A percentile compares a stretch with the other conserved stretches of the same genome.
phyloP scores from a whole-genome alignment of 2,329 filamentous ascomycete species.

The Fusarium fujikuroi region DNA sequence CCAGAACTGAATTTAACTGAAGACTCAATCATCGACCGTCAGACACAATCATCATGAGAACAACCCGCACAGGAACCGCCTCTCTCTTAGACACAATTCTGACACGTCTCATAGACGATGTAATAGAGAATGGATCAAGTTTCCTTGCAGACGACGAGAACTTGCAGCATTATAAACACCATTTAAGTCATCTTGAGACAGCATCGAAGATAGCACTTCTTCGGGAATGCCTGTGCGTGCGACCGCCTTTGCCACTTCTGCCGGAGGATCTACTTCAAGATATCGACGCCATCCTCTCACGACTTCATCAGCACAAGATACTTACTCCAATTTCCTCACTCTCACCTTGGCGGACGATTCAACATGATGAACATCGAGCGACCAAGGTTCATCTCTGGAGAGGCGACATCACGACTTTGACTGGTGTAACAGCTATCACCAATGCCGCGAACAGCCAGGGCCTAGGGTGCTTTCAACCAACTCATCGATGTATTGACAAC shows the following conservation, averaged over 20 bases:
- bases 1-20: fast-evolving
- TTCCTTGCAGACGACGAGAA: not conserved
- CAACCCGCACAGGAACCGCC: not conserved
- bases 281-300: slow-evolving; percentile 23
- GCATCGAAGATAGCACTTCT: slow-evolving; percentile 23
- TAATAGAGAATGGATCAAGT: not conserved
- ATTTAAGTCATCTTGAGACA: slow-evolving; percentile 29
- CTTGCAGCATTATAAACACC: slow-evolving; percentile 21
- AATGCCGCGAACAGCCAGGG: slow-evolving; percentile 39
- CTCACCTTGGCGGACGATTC: not conserved
- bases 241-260: slow-evolving; percentile 12
- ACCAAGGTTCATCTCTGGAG: slow-evolving; percentile 24
- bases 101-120: slow-evolving; percentile 18
- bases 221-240: slow-evolving; percentile 28
- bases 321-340: slow-evolving; percentile 4
- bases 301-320: slow-evolving; percentile 6
- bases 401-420: slow-evolving; percentile 38
- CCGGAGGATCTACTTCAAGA: slow-evolving; percentile 7
- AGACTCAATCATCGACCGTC: fast-evolving
- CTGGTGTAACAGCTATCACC: slow-evolving; percentile 29
- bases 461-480: slow-evolving; percentile 39
- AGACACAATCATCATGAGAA: not conserved
- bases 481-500: slow-evolving; percentile 41
- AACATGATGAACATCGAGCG: not conserved
- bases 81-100: not conserved